A percentile compares a stretch with the other conserved stretches of the same genome.
Evolutionary conservation across 2,329 filamentous ascomycete species (phyloP).

Genomic region (Botrytis fabae): DNA sequence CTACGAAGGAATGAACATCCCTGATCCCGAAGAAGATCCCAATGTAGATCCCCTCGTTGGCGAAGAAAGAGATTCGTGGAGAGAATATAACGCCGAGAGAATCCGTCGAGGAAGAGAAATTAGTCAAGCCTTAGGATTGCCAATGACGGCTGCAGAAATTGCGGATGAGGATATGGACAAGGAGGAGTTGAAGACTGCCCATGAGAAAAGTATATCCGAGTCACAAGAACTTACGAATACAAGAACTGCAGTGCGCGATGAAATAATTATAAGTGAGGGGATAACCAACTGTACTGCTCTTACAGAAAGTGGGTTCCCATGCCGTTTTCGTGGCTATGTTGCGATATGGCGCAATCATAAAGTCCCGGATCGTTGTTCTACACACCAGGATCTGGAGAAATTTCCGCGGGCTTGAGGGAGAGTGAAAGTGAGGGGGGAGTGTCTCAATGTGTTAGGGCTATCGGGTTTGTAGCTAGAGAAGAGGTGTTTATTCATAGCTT

Average conservation of each 20-base stretch:
- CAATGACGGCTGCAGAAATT: not conserved
- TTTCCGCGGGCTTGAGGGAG: not conserved
- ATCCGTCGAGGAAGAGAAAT: not conserved
- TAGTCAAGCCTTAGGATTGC: not conserved
- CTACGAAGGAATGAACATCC: slow-evolving; percentile 1
- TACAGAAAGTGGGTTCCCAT: not conserved
- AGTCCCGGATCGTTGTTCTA: not conserved
- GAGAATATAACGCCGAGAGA: not conserved
- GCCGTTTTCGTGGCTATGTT: not conserved
- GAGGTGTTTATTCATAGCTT: not conserved
- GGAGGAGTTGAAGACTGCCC: not conserved
- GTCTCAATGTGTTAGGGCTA: not conserved
- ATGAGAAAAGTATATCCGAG: not conserved
- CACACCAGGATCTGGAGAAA: not conserved
- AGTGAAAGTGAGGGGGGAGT: not conserved
- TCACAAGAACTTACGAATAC: not conserved
- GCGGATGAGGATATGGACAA: not conserved
- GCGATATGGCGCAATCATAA: not conserved
- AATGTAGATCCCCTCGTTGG: not conserved
- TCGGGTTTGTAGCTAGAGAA: not conserved
- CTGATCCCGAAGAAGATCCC: slow-evolving; percentile 12
- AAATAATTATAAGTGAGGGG: not conserved
- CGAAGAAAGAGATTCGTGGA: not conserved
- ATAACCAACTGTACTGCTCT: not conserved
- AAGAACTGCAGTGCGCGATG: not conserved